phyloP scores from a whole-genome alignment of 2,329 filamentous ascomycete species.

The Onygenales sp. region DNA sequence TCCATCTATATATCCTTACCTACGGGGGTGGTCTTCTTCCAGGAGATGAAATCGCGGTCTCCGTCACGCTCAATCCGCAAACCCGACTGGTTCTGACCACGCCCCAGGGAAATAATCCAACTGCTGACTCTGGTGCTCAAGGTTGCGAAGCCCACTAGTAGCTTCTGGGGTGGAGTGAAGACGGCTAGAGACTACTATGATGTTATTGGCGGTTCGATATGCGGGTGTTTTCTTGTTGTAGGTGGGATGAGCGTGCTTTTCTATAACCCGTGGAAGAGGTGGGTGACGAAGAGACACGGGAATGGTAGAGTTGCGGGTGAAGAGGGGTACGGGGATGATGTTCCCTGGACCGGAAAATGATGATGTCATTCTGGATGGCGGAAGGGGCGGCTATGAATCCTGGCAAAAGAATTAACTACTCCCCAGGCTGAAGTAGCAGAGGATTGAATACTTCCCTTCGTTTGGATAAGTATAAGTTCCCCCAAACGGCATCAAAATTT shows the following conservation, averaged over 20 bases:
- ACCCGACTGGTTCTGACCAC: conserved; percentile 56
- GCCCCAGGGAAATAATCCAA: conserved; percentile 78
- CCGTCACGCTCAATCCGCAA: conserved; percentile 52
- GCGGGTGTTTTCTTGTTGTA: conserved; percentile 70
- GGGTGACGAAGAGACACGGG: conserved; percentile 35
- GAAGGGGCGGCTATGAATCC: too few species aligned
- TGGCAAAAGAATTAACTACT: too few species aligned
- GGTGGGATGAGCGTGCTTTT: conserved; percentile 63
- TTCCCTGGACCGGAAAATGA: too few species aligned
- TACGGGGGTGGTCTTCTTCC: conserved; percentile 90
- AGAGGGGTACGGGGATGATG: background rate
- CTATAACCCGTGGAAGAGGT: conserved; percentile 70
- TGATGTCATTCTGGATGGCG: too few species aligned
- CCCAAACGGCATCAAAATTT: too few species aligned
- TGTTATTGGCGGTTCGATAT: conserved; percentile 77
- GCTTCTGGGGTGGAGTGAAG: conserved; percentile 86
- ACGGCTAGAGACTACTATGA: conserved; percentile 72
- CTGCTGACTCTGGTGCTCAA: conserved; percentile 69
- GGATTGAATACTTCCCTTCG: too few species aligned
- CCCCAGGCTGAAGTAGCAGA: too few species aligned
- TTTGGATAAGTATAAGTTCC: too few species aligned
- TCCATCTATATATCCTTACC: conserved; percentile 80
- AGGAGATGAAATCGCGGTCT: conserved; percentile 70
- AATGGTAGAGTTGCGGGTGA: too few species aligned
- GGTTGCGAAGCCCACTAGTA: conserved; percentile 60